Percentiles rank a stretch among this genome's conserved stretches.
These are phyloP conservation scores for Dendrobium chrysotoxum DNA, from an alignment of 106 monocot species.

Conservation along the genomic window DNA sequence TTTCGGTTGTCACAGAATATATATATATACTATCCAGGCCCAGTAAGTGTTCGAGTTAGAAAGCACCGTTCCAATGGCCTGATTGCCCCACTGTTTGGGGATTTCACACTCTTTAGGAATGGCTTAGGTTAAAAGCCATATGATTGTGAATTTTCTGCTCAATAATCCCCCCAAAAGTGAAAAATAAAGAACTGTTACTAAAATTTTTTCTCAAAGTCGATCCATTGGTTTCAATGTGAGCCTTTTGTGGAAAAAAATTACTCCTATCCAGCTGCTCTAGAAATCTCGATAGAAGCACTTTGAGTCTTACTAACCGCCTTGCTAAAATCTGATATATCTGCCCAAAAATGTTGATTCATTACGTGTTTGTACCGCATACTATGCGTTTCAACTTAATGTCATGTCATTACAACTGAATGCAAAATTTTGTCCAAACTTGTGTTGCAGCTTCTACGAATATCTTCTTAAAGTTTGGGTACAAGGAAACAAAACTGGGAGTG, in stretches of 20 bases:
- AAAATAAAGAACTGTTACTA: not conserved
- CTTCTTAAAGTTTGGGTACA: slow-evolving; percentile 87
- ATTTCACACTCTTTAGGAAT: no score
- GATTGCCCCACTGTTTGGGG: no score
- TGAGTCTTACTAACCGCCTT: not conserved
- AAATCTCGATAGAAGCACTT: not conserved
- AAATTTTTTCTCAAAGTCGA: not conserved
- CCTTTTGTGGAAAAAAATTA: not conserved
- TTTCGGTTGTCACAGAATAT: no score
- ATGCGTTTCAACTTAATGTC: not conserved
- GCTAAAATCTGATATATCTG: not conserved
- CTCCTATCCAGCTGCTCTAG: not conserved
- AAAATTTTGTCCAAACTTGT: not conserved
- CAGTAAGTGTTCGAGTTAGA: no score
- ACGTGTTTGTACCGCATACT: not conserved
- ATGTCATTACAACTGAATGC: not conserved
- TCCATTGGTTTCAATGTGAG: not conserved
- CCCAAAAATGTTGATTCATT: not conserved
- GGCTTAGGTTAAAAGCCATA: no score
- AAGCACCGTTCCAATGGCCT: no score
- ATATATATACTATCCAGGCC: no score
- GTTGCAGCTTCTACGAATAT: slow-evolving; percentile 93
- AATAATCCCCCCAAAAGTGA: no score
- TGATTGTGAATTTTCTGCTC: no score
- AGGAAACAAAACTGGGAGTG: slow-evolving; percentile 78